Evolutionary conservation across 106 monocot species (phyloP).

Genomic region (Iris macrosiphon): DNA sequence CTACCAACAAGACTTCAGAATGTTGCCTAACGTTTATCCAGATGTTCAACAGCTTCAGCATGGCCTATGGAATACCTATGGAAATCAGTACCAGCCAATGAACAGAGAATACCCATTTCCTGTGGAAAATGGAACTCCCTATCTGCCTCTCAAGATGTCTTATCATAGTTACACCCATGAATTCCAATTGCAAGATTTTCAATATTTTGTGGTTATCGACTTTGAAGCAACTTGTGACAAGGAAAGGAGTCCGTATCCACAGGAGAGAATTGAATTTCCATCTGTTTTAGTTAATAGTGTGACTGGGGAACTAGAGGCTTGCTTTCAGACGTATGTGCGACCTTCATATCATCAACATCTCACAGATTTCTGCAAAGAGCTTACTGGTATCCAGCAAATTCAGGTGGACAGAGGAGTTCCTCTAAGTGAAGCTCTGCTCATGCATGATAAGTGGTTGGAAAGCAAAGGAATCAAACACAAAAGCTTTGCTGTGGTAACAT

Average conservation of each 20-base stretch:
- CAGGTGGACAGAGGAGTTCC: conserved; percentile 88
- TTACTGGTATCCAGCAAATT: conserved; percentile 90
- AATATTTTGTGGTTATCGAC: conserved; percentile 92
- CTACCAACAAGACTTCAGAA: conserved; percentile 35
- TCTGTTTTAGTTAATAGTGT: conserved; percentile 82
- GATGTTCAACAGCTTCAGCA: conserved; percentile 38
- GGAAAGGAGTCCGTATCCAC: conserved; percentile 52
- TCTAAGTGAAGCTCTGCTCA: conserved; percentile 71
- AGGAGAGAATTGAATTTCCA: conserved; percentile 94
- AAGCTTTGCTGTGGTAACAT: conserved; percentile 90
- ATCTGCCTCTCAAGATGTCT: conserved; percentile 43
- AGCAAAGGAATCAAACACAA: conserved; percentile 71
- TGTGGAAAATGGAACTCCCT: conserved; percentile 45
- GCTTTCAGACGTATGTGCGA: conserved; percentile 80
- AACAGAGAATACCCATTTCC: conserved; percentile 40
- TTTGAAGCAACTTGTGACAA: conserved; percentile 97
- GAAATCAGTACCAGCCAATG: conserved; percentile 37
- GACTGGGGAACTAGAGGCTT: conserved; percentile 76
- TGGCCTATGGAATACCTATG: conserved; percentile 22
- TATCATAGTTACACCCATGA: conserved; percentile 39
- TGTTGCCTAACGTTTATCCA: conserved; percentile 33
- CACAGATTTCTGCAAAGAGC: conserved; percentile 92
- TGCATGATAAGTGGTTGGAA: conserved; percentile 97
- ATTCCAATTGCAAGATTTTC: conserved; percentile 60
- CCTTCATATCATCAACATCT: conserved; percentile 64